Base-by-base conservation (phyloP, 371 early-diverging fungal species). In the Lichtheimia hyalospora region DNA sequence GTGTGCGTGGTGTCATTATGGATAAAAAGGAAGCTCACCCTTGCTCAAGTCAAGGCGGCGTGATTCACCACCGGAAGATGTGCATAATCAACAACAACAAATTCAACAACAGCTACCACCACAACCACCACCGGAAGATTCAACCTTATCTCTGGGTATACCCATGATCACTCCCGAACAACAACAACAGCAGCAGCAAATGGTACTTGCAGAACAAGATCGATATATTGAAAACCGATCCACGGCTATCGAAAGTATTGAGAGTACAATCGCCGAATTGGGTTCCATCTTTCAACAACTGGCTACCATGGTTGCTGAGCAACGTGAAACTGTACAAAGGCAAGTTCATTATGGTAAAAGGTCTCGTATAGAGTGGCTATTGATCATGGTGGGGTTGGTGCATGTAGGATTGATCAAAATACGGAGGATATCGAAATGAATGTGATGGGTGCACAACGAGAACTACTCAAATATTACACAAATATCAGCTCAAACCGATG, bases 261-360 rank as follows among this genome's bases (percentile, higher is more conserved):
- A 98, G 62, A 89, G 93, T 12, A 98, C 99, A 1, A 95, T 98
- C 58, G 92, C 95, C 0, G 99, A 98, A 69, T 84, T 98, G n/a
- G 99, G 98, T 14, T 86, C 89, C 53, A 96, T 98, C 23, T 98
- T 96, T 71, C 94, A 92, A 67, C 93, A 96, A 59, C 76, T 98
- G 58, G 94, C 96, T 0, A 84, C 87, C 12, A 92, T 98, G 89
- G 92, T 98, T 3, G 91, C 96, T 3, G 94, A 92, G 60, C 99
- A 98, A 67, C 82, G 98, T 21, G 97, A 98, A 52, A 89, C 90
- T 49, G 93, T 98, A 24, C 96, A 95, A 73, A 74, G 94, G 86
- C 87, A 78, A 63, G 48, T 28, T n/a, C 49, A 50, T 52, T 42
- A 18, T 2, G 27, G 18, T 16, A 16, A 54, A 52, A 41, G 0